Conservation (phyloP, 2,329 filamentous ascomycete genomes). For the Tolypocladium endophyticum region DNA sequence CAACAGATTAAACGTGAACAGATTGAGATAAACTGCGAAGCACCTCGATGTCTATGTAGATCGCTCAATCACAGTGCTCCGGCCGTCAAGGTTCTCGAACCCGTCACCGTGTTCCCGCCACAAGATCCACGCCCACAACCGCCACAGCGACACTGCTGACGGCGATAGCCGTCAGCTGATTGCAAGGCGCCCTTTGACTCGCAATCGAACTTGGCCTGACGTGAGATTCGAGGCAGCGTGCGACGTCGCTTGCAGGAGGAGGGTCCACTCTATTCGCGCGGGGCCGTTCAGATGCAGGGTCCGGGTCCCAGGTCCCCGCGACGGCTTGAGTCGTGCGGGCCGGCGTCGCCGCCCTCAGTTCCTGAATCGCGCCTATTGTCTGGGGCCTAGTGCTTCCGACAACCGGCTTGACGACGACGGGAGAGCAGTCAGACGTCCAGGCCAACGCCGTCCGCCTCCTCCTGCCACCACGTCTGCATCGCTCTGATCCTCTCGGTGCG, state of each 20-base stretch:
- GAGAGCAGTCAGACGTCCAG: neutral
- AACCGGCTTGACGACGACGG: neutral
- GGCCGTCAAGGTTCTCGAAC: neutral
- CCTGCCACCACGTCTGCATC: conserved; percentile 49
- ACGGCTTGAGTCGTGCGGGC: neutral
- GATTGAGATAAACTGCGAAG: neutral
- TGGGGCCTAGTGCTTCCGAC: neutral
- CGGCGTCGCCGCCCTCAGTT: neutral
- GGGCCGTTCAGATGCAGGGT: neutral
- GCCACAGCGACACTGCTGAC: neutral
- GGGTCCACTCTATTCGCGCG: neutral
- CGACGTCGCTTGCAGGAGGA: neutral
- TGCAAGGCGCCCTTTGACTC: neutral
- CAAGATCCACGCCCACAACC: neutral
- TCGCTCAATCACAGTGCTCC: neutral
- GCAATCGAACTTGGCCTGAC: neutral
- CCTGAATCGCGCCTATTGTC: neutral
- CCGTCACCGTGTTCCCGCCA: neutral
- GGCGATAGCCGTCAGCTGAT: neutral
- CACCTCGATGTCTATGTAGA: neutral
- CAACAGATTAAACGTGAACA: neutral
- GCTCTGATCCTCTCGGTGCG: conserved; percentile 39
- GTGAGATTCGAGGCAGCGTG: neutral
- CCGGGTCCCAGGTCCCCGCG: neutral
- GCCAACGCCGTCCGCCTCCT: conserved; percentile 28